A percentile compares a stretch with the other conserved stretches of the same genome.
Conservation (phyloP, 1,284 basidiomycete species). For the Ceratobasidium sp. region DNA sequence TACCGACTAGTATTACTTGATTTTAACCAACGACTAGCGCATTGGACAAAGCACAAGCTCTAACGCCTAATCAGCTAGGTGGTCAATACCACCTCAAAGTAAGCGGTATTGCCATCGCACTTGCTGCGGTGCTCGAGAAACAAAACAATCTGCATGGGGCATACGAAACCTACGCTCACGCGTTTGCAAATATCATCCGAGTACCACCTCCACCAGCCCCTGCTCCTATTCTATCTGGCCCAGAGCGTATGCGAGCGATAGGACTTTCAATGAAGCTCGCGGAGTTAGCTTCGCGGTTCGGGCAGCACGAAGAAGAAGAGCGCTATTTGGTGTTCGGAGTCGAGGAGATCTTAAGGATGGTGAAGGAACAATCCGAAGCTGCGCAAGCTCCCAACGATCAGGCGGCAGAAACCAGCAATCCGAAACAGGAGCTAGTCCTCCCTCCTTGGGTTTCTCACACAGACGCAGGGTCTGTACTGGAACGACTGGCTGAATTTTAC, state of each 20-base stretch:
- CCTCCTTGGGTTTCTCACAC: slow-evolving; percentile 72
- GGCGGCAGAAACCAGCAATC: slow-evolving; percentile 13
- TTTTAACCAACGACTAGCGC: slow-evolving; percentile 63
- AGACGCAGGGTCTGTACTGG: slow-evolving; percentile 77
- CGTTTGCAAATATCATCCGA: slow-evolving; percentile 59
- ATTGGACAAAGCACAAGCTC: slow-evolving; percentile 67
- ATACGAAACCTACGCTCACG: slow-evolving; percentile 66
- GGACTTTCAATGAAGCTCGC: slow-evolving; percentile 77
- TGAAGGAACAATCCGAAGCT: slow-evolving; percentile 17
- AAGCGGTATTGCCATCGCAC: slow-evolving; percentile 75
- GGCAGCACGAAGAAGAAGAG: slow-evolving; percentile 66
- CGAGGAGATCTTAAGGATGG: slow-evolving; percentile 67
- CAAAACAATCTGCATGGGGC: slow-evolving; percentile 64
- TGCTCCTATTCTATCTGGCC: slow-evolving; percentile 55
- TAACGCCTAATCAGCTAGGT: slow-evolving; percentile 66
- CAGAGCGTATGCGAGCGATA: slow-evolving; percentile 70
- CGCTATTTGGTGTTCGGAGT: slow-evolving; percentile 73
- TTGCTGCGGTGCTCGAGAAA: slow-evolving; percentile 73
- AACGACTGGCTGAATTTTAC: slow-evolving; percentile 75
- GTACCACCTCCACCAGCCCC: slow-evolving; percentile 49
- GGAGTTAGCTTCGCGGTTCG: slow-evolving; percentile 65
- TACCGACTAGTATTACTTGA: not conserved
- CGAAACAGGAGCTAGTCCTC: slow-evolving; percentile 57
- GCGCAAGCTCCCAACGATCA: slow-evolving; percentile 49
- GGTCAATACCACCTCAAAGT: slow-evolving; percentile 73